Conservation (phyloP, 768 basidiomycete genomes). For the Kwoniella europaea region DNA sequence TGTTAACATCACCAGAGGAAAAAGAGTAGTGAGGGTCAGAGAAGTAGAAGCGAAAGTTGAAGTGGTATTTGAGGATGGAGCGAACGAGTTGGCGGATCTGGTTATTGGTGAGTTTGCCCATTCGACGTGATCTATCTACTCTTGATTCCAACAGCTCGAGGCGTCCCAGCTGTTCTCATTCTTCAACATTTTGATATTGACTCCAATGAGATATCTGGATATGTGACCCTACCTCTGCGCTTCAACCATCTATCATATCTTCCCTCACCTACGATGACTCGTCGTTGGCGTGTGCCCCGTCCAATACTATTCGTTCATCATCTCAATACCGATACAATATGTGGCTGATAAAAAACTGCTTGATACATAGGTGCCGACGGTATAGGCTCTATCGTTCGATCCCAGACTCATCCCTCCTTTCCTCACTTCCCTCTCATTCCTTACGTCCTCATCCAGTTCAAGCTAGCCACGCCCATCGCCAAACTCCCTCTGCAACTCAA, state of each 20-base stretch:
- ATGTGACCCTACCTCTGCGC: no score
- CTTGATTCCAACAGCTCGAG: no score
- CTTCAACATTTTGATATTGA: not conserved
- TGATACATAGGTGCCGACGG: slow-evolving; percentile 31
- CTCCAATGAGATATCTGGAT: no score
- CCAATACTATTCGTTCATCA: not conserved
- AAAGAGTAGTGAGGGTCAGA: slow-evolving; percentile 16
- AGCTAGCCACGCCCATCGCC: slow-evolving; percentile 16
- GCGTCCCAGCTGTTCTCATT: no score
- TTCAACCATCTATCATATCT: no score
- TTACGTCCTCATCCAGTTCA: slow-evolving; percentile 25
- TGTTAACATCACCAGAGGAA: slow-evolving; percentile 12
- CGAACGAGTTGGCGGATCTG: slow-evolving; percentile 20
- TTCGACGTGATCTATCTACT: no score
- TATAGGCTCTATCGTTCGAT: slow-evolving; percentile 20
- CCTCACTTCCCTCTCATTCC: slow-evolving; percentile 19
- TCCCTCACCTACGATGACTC: not conserved
- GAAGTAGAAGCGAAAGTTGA: slow-evolving; percentile 3
- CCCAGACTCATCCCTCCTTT: slow-evolving; percentile 18
- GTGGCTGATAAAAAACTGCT: no score
- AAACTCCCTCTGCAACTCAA: slow-evolving; percentile 14
- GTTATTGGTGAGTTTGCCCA: slow-evolving; percentile 21
- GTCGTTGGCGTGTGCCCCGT: no score
- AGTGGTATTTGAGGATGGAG: slow-evolving; percentile 24
- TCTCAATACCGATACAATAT: not conserved